Base-by-base conservation (phyloP, 441 rosid species). In the Geranium incanum region DNA sequence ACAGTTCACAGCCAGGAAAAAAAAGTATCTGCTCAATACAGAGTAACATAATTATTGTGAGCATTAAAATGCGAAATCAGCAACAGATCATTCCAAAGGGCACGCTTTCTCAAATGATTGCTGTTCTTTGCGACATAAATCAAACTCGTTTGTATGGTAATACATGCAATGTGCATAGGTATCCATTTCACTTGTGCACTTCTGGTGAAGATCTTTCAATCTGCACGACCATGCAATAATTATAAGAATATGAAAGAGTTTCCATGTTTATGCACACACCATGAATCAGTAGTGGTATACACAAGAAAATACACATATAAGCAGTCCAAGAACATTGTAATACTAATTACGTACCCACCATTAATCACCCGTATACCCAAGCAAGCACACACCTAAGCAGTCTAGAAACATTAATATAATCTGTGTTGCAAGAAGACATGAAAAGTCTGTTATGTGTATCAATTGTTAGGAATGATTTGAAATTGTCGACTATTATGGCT, bases 71-170 rank as follows among this genome's bases (percentile, higher is more conserved):
- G 65, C 68, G 36, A 36, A 45, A 48, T 68, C 33, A 6, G 55
- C 38, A 1, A 74, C 66, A 59, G 66, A 74, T 91, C 92, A 94
- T 72, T 90, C 86, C 76, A 90, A 72, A 9, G 98, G 98, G 67
- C 99, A 95, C 18, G 78, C 82, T 83, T 89, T 92, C 91, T 95
- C 99, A 73, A 95, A 95, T 63, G 86, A 90, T 75, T 88, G 83
- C 74, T 95, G 99, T 88, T 95, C 96, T 81, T 89, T 87, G 87
- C 99, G 93, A 75, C 99, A 92, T 68, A 89, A 80, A 77, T 95
- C 98, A 67, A 95, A 95, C 80, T 95, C 99, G 72, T 88, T 92
- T 0, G 99, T 92, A 71, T 84, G 77, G 87, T 95, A 95, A 81
- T 91, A 95, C 99, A 95, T 87, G 81, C 99, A 95, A 52, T 95